phyloP scores from a whole-genome alignment of 2,329 filamentous ascomycete genomes.

The Alternaria infectoria region DNA sequence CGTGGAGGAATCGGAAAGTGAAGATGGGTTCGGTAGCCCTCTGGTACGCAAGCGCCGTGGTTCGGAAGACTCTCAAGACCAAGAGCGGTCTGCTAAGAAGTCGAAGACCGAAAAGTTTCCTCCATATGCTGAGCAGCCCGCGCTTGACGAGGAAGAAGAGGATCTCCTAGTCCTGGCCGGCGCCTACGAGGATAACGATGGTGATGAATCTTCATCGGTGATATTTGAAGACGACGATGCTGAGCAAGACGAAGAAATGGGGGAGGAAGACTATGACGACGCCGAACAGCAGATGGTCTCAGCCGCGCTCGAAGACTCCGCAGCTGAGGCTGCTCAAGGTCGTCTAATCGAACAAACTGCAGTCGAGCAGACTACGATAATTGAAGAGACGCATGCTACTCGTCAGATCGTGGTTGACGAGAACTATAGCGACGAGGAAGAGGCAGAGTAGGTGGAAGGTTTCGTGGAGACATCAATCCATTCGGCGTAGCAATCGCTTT shows the following conservation, averaged over 20 bases:
- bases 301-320: background rate
- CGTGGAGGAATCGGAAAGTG: background rate
- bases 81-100: background rate
- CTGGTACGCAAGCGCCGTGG: background rate
- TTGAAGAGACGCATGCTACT: background rate
- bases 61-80: background rate
- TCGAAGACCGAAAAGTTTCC: background rate
- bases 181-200: background rate
- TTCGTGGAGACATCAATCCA: background rate
- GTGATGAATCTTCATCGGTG: background rate
- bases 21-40: background rate
- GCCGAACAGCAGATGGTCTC: background rate
- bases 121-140: background rate
- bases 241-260: background rate
- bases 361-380: background rate
- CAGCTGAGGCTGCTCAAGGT: background rate
- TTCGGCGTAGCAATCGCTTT: background rate
- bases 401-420: conserved; percentile 1
- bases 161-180: background rate
- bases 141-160: background rate
- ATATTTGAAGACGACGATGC: background rate
- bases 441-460: background rate
- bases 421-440: background rate
- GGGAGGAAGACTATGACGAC: background rate
- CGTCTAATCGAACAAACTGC: background rate